Base-by-base conservation (phyloP, 306 rosid genomes). In the Nissolia schottii region DNA sequence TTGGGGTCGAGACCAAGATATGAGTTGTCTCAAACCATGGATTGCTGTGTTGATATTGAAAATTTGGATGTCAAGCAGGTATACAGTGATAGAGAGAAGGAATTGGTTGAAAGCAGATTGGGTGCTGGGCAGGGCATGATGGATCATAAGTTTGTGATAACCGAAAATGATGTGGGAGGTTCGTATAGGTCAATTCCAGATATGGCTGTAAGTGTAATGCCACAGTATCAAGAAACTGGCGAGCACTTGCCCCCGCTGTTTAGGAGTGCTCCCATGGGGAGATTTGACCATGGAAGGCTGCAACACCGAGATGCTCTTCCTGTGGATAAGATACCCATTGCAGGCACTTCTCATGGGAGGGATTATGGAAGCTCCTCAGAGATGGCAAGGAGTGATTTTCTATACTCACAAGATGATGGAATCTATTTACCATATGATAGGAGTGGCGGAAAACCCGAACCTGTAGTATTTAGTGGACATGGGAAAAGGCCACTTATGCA, bases 261-360 rank as follows among this genome's bases (percentile, higher is more conserved):
- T 2, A 86, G 82, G 79, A 77, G 41, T 64, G 73, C 69, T 75
- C 83, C 77, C 3, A 2, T 56, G 41, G 72, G 46, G 49, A 82
- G 81, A 48, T 76, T 82, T 82, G 91, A 82, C 60, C 74, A 85
- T 51, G 90, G 77, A 80, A 76, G 89, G 71, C 78, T 34, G 29
- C 85, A 74, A 19, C 89, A 75, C 63, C 73, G 45, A 18, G 87
- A 83, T 3, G 58, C 80, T 53, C 49, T 78, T 15, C 63, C 83
- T 55, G 69, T 75, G 57, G 83, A 84, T 70, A 88, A 81, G 80
- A 60, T 84, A 67, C 86, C 87, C 22, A 35, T 53, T 43, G 57
- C 79, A 18, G 86, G 85, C 29, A 75, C 82, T 62, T 79, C 91
- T 78, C 85, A 77, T 77, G 29, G 61, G 49, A 85, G 77, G 80